A percentile compares a stretch with the other conserved stretches of the same genome.
Conservation (phyloP, 352 stramenopile species). For the Pythium aristosporum region DNA sequence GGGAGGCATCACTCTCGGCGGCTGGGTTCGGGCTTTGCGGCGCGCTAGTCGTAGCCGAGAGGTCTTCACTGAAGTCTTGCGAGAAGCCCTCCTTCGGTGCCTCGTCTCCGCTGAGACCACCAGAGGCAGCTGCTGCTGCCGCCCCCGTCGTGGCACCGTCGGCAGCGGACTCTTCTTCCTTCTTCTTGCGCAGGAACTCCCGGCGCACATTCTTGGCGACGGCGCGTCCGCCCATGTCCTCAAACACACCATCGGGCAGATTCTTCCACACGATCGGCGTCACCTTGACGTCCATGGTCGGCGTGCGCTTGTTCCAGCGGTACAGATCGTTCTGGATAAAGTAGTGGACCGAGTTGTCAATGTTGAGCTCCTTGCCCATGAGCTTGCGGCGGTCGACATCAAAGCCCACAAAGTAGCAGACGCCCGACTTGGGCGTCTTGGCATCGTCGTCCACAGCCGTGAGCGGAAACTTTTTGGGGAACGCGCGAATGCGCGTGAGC, state of each 20-base stretch:
- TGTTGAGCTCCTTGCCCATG: slow-evolving; percentile 76
- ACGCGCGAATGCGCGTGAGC: slow-evolving; percentile 78
- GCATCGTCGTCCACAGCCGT: slow-evolving; percentile 43
- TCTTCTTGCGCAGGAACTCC: slow-evolving; percentile 86
- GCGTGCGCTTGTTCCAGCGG: slow-evolving; percentile 85
- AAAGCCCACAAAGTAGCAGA: slow-evolving; percentile 86
- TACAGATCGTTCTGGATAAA: slow-evolving; percentile 90
- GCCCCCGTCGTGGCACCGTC: slow-evolving; percentile 36
- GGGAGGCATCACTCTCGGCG: slow-evolving; percentile 22
- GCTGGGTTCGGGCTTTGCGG: slow-evolving; percentile 30
- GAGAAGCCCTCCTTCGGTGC: slow-evolving; percentile 47
- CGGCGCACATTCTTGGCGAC: slow-evolving; percentile 57
- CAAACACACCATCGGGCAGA: slow-evolving; percentile 80
- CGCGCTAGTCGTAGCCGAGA: slow-evolving; percentile 39
- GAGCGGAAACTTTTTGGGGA: slow-evolving; percentile 84
- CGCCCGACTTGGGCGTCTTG: slow-evolving; percentile 53
- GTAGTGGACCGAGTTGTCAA: slow-evolving; percentile 85
- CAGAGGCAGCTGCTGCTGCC: slow-evolving; percentile 11
- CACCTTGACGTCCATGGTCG: slow-evolving; percentile 85
- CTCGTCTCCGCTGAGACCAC: slow-evolving; percentile 39
- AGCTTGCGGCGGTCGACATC: slow-evolving; percentile 81
- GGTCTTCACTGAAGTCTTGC: slow-evolving; percentile 56
- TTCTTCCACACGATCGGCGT: slow-evolving; percentile 87
- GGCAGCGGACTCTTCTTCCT: slow-evolving; percentile 76
- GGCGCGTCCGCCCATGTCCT: slow-evolving; percentile 77